A percentile compares a stretch with the other conserved stretches of the same genome.
Evolutionary conservation across 148 eudicot genomes (phyloP).

Genomic region (Cornus kousa): DNA sequence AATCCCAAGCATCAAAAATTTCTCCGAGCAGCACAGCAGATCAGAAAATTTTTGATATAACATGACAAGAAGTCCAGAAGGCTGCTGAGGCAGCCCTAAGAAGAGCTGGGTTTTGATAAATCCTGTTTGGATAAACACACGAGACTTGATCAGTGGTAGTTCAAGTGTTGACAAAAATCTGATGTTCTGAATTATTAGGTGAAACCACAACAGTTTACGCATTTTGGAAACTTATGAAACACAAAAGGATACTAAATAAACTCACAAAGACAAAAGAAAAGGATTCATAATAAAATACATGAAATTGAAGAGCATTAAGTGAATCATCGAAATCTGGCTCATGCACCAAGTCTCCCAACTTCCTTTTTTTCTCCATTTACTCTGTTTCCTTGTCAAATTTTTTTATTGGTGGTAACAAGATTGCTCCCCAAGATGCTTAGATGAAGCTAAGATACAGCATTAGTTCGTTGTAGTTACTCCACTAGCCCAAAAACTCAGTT

Average conservation of each 20-base stretch:
- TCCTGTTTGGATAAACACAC: slow-evolving; percentile 36
- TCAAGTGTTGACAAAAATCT: not conserved
- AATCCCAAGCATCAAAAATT: slow-evolving; percentile 19
- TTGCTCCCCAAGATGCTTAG: no score
- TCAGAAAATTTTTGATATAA: slow-evolving; percentile 83
- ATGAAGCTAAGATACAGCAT: no score
- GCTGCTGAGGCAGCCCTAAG: slow-evolving; percentile 86
- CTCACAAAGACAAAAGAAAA: no score
- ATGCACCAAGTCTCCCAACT: no score
- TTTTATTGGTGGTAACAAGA: no score
- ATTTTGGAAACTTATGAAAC: not conserved
- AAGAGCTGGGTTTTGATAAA: slow-evolving; percentile 94
- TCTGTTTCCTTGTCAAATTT: no score
- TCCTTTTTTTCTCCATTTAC: no score
- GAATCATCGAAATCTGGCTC: no score
- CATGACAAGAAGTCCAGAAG: slow-evolving; percentile 90
- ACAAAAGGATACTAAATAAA: no score
- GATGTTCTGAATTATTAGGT: not conserved
- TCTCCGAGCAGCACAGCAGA: slow-evolving; percentile 9
- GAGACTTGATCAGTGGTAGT: not conserved
- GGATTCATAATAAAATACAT: not conserved
- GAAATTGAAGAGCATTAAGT: no score
- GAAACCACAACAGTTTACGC: not conserved
- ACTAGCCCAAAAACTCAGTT: no score
- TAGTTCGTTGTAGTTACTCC: no score